Base-by-base conservation (phyloP, 2,329 filamentous ascomycete species). In the Ophiosphaerella herpotricha region DNA sequence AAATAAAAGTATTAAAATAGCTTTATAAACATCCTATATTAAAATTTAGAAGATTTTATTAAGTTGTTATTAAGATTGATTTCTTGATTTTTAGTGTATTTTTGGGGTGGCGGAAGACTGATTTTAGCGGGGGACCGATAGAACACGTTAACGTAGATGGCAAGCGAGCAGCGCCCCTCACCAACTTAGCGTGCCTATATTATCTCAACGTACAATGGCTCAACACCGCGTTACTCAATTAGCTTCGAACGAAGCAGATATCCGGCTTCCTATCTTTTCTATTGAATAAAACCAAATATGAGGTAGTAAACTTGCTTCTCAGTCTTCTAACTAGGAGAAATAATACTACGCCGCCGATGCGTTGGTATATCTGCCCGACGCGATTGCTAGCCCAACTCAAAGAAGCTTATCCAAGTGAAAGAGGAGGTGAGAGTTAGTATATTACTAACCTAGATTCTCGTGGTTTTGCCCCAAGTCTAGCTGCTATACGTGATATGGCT, bases 341-440 rank as follows among this genome's bases (percentile, higher is more conserved):
- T 31, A 29, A 50, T 24, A 16, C 23, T 51, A 1, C 24, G 23
- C 7, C 5, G 26, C 34, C 34, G 37, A 51, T 34, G 39, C 43
- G 39, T 39, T 34, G 16, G 48, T 7, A 47, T n/a, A 7, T 13
- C 39, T 47, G 24, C 34, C 18, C 21, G 14, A 51, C 33, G 26
- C 26, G 26, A 51, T 46, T 47, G 39, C 40, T 11, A 46, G 12
- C 39, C 39, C 18, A 53, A 53, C 13, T 49, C 39, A 36, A 53
- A 41, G 41, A 53, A 53, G 47, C 41, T 54, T 9, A 46, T 41
- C 13, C 4, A 46, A 40, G 33, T 43, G 38, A 33, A 52, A 36
- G 44, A 52, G 44, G 38, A 52, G 43, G 39, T 48, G n/a, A 41
- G 48, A 26, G 24, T 45, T 23, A 26, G 8, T 42, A 48, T 48